Evolutionary conservation across 352 stramenopile species (phyloP), one percentile per base, ranked within the genome.

Genomic region (Pythium coloratum): DNA sequence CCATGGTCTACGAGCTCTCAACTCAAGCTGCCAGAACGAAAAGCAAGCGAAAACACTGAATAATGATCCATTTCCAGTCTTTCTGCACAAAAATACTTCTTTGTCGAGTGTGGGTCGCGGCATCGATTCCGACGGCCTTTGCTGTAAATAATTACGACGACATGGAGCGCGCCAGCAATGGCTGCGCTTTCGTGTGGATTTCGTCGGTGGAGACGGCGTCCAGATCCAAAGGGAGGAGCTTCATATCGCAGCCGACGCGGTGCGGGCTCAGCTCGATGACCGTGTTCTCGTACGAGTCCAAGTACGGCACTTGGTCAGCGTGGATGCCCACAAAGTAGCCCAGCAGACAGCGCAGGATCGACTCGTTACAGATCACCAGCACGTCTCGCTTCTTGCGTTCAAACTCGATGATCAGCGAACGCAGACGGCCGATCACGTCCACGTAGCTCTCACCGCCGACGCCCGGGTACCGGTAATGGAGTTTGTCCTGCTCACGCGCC

Each of bases 371-470:
- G 59, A 94, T 93, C 44, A 94, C 81, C n/a, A 94, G 64, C 63
- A 92, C 81, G 69, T 94, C 86, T 62, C 86, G 86, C 72, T 94
- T 96, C 74, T 96, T 94, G 69, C 89, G 86, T 60, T 94, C 87
- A 55, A 98, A 94, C 77, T 97, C 93, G 38, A 98, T 93, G 54
- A 98, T 96, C 40, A 98, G 77, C 55, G 91, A 95, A 2, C 90
- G 81, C 53, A 98, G 66, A 16, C 94, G 86, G 30, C 92, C 93
- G 72, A 98, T 98, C 34, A 98, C 84, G 69, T 98, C 94, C 61
- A 97, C 81, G 73, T 98, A 98, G 62, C 89, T 97, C 72, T 98
- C 94, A 12, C 92, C 94, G 2, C 92, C 92, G 9, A 94, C 90
- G 28, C 92, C 92, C 0, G 94, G 82, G 66, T 95, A 95, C 6